Conservation (phyloP, 805 yeast genomes). For the Hanseniaspora lachancei region DNA sequence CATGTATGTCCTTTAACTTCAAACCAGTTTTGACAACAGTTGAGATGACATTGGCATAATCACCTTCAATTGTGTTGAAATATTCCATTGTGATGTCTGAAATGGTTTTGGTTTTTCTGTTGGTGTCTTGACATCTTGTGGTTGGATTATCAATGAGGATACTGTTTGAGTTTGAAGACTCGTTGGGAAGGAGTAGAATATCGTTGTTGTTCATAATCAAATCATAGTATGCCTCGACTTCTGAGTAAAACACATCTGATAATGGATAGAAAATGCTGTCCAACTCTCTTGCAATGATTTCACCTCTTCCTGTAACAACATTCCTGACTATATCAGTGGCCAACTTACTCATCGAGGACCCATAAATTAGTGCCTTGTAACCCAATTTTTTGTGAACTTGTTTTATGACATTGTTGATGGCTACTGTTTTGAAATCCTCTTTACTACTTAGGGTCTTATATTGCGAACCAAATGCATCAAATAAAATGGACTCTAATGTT, state of each 20-base stretch:
- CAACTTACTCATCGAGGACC: slow-evolving; percentile 68
- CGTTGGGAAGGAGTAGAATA: slow-evolving; percentile 12
- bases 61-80: slow-evolving; percentile 56
- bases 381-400: slow-evolving; percentile 27
- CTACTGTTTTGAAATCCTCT: slow-evolving; percentile 45
- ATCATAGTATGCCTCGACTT: slow-evolving; percentile 43
- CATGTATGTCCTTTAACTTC: slow-evolving; percentile 46
- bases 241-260: slow-evolving; percentile 60
- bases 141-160: not conserved
- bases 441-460: slow-evolving; percentile 34
- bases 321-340: slow-evolving; percentile 70
- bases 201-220: slow-evolving; percentile 19
- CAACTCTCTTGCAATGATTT: slow-evolving; percentile 41
- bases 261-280: slow-evolving; percentile 56
- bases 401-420: slow-evolving; percentile 36
- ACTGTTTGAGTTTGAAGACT: slow-evolving; percentile 26
- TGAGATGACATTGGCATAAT: slow-evolving; percentile 78
- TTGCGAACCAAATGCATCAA: slow-evolving; percentile 32
- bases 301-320: slow-evolving; percentile 79
- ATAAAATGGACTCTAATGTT: slow-evolving; percentile 22
- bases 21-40: slow-evolving; percentile 85
- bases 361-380: slow-evolving; percentile 36
- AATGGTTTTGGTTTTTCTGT: slow-evolving; percentile 42
- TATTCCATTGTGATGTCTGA: slow-evolving; percentile 66
- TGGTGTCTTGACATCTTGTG: slow-evolving; percentile 5